phyloP scores from a whole-genome alignment of 1,139 yeast genomes.

The Sporopachydermia cereana region DNA sequence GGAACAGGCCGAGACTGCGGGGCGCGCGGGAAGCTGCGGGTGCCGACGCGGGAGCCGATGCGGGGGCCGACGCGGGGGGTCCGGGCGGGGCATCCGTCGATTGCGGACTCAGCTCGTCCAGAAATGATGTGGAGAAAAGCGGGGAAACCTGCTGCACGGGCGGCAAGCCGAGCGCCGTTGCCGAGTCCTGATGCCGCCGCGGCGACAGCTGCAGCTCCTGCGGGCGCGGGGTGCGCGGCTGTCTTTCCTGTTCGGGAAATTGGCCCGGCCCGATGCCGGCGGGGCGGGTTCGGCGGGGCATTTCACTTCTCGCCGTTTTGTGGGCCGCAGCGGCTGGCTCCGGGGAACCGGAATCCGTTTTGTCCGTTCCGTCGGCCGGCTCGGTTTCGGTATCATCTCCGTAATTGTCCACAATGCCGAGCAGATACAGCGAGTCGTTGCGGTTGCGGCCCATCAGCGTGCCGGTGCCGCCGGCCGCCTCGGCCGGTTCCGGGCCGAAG shows the following conservation, averaged over 20 bases:
- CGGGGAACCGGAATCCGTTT: neutral
- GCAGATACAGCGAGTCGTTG: neutral
- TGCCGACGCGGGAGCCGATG: no score
- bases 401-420: conserved; percentile 1
- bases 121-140: neutral
- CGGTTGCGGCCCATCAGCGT: no score
- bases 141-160: conserved; percentile 1
- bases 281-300: neutral
- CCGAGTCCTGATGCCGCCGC: conserved; percentile 13
- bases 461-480: no score
- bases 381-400: neutral
- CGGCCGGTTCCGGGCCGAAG: no score
- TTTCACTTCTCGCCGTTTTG: neutral
- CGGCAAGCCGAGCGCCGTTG: neutral
- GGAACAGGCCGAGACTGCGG: neutral
- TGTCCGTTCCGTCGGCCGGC: neutral
- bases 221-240: conserved; percentile 13
- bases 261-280: no score
- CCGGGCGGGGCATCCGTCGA: no score
- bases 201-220: conserved; percentile 9
- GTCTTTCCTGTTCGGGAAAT: no score
- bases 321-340: neutral
- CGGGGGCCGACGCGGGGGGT: no score
- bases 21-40: neutral
- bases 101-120: neutral